Evolutionary conservation across 2,329 filamentous ascomycete genomes (phyloP).

Genomic region (Biscogniauxia sp.): DNA sequence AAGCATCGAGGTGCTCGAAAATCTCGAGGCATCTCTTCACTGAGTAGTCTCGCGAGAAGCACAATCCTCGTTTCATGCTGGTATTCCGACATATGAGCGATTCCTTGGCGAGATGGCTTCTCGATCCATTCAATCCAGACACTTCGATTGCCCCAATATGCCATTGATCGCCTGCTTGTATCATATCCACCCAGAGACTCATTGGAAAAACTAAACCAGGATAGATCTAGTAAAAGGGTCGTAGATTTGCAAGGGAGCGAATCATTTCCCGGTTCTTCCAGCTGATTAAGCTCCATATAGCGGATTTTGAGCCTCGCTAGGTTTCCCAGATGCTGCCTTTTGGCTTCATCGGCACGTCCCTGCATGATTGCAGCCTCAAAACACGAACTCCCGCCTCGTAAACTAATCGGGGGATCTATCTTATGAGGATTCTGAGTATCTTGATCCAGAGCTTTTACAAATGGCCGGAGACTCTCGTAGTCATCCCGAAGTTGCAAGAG

Average conservation of each 20-base stretch:
- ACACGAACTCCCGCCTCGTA: neutral
- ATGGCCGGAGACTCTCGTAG: slow-evolving; percentile 1
- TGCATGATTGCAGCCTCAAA: neutral
- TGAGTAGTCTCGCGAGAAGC: slow-evolving; percentile 5
- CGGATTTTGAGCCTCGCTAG: slow-evolving; percentile 2
- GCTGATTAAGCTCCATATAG: neutral
- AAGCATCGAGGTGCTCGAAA: slow-evolving; percentile 11
- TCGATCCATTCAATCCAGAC: slow-evolving; percentile 13
- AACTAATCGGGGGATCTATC: neutral
- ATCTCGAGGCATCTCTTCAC: neutral
- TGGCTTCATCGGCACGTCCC: slow-evolving; percentile 2
- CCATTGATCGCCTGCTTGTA: neutral
- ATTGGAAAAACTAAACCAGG: neutral
- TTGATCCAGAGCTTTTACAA: slow-evolving; percentile 2
- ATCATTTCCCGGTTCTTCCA: neutral
- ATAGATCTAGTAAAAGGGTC: neutral
- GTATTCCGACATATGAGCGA: too few relatives aligned
- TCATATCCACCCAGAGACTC: too few relatives aligned
- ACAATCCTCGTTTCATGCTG: neutral
- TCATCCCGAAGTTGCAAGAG: slow-evolving; percentile 8
- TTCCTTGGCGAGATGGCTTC: neutral
- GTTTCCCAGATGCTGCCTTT: slow-evolving; percentile 1
- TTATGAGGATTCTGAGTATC: neutral
- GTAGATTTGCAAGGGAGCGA: neutral
- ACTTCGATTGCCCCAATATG: neutral